These are phyloP conservation scores for Populus simonii DNA, from an alignment of 345 rosid genomes.

Conservation along the genomic window DNA sequence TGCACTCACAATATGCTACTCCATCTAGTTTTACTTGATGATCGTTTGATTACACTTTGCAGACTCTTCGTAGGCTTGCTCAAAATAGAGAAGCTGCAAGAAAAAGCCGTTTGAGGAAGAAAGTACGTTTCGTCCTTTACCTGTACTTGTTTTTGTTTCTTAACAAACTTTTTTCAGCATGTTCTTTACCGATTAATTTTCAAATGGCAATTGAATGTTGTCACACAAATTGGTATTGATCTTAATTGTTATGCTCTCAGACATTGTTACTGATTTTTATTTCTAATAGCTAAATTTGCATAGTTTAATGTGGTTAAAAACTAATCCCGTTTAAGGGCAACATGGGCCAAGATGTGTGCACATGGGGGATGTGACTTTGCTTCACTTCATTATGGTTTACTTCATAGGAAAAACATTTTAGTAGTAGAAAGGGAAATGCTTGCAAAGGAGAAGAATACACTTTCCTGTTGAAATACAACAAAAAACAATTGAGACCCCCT, in stretches of 20 bases:
- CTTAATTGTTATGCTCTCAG: background rate
- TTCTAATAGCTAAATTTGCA: background rate
- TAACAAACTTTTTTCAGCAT: background rate
- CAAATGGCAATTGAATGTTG: background rate
- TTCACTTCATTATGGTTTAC: background rate
- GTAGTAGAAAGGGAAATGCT: too few relatives aligned
- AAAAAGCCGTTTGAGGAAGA: slow-evolving; percentile 92
- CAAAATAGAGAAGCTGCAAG: slow-evolving; percentile 99
- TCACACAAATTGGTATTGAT: too few relatives aligned
- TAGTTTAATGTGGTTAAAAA: background rate
- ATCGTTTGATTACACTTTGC: slow-evolving; percentile 33
- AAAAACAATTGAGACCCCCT: too few relatives aligned
- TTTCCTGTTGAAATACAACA: too few relatives aligned
- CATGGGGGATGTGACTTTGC: background rate
- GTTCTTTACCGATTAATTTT: background rate
- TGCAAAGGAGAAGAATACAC: too few relatives aligned
- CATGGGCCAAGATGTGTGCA: background rate
- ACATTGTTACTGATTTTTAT: background rate
- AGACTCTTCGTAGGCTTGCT: slow-evolving; percentile 96
- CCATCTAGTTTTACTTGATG: slow-evolving; percentile 11
- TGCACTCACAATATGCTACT: slow-evolving; percentile 9
- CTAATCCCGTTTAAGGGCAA: background rate
- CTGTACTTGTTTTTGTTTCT: background rate
- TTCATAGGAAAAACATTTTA: too few relatives aligned
- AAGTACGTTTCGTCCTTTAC: slow-evolving; percentile 38